Conservation (phyloP, 225 moss, liverwort and hornwort genomes). For the Antitrichia curtipendula region DNA sequence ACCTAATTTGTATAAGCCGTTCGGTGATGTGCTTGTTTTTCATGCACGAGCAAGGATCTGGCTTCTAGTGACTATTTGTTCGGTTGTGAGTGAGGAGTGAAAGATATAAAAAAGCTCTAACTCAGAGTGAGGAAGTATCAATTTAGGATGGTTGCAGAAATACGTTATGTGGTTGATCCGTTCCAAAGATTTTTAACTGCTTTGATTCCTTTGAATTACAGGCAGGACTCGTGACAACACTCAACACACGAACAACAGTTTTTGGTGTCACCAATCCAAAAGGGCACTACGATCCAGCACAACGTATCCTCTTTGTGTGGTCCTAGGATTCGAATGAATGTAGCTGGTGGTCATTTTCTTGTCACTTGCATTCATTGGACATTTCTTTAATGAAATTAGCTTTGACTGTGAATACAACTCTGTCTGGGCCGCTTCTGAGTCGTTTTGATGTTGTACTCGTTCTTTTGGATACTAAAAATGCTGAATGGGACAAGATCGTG, state of each 20-base stretch:
- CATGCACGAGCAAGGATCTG: background rate
- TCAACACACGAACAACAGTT: slow-evolving; percentile 89
- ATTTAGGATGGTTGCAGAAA: background rate
- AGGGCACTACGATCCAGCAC: slow-evolving; percentile 93
- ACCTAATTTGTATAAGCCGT: background rate
- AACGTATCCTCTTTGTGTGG: slow-evolving; percentile 51
- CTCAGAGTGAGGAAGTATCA: background rate
- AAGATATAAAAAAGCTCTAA: background rate
- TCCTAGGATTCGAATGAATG: background rate
- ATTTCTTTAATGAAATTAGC: slow-evolving; percentile 53
- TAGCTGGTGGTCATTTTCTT: background rate
- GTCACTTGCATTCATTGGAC: background rate
- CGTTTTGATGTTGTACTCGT: slow-evolving; percentile 93
- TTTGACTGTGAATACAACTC: slow-evolving; percentile 79
- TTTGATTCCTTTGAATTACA: slow-evolving; percentile 15
- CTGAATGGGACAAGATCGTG: slow-evolving; percentile 93
- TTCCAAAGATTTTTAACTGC: background rate
- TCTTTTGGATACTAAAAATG: slow-evolving; percentile 91
- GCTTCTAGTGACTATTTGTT: background rate
- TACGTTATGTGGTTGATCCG: background rate
- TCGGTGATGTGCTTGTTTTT: background rate
- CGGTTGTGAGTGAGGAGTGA: background rate
- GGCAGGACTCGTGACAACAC: slow-evolving; percentile 91
- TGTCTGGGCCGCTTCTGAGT: slow-evolving; percentile 85
- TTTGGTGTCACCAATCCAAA: slow-evolving; percentile 97